These are phyloP conservation scores for Elsinoe ampelina DNA, from an alignment of 2,329 filamentous ascomycete species.

Conservation along the genomic window DNA sequence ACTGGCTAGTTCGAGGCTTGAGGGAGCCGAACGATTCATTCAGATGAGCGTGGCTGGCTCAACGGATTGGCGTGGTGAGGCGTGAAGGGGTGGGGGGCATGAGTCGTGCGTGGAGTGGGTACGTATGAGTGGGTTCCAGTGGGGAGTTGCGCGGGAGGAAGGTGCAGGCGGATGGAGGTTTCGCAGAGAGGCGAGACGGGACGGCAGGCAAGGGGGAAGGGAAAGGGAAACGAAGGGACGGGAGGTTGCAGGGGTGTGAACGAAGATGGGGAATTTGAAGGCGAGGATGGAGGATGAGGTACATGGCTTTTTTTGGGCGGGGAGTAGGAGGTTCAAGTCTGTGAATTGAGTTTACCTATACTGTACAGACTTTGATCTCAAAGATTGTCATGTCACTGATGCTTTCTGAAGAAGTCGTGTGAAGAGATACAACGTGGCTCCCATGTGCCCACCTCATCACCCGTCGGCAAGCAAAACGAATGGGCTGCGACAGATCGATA, in stretches of 20 bases:
- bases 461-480: no score
- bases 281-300: neutral
- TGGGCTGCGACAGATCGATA: neutral
- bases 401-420: no score
- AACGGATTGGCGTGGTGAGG: neutral
- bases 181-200: neutral
- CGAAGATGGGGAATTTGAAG: neutral
- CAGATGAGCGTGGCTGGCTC: conserved; percentile 1
- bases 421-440: neutral
- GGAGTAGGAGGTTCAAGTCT: neutral
- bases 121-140: neutral
- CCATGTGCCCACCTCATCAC: neutral
- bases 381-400: no score
- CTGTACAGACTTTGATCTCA: no score
- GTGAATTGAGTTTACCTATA: no score
- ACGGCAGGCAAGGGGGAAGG: neutral
- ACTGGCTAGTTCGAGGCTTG: neutral
- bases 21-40: neutral
- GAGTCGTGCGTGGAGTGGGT: neutral
- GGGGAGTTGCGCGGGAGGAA: no score
- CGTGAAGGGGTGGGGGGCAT: neutral
- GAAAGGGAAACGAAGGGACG: neutral
- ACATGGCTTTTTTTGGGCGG: neutral
- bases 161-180: no score
- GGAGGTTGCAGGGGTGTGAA: no score